Conservation (phyloP, 768 basidiomycete species). For the Psilocybe subaeruginosa region DNA sequence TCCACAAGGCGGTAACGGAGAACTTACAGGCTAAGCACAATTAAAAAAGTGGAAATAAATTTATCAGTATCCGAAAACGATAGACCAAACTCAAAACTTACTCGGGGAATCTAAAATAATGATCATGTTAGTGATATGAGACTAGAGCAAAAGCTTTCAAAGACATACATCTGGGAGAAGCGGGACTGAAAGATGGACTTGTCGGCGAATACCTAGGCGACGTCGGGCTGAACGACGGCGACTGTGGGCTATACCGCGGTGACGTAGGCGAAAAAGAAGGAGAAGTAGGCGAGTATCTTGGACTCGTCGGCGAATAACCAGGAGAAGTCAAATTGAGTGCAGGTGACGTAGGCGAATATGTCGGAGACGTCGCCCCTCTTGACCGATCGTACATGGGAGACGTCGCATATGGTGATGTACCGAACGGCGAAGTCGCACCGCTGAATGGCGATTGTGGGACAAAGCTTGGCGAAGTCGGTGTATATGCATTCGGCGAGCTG, state of each 20-base stretch:
- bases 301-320: constrained; percentile 83
- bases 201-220: constrained; percentile 90
- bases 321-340: constrained; percentile 83
- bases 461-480: constrained; percentile 85
- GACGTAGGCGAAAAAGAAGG: constrained; percentile 87
- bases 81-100: constrained; percentile 39
- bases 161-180: constrained; percentile 53
- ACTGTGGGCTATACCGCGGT: constrained; percentile 85
- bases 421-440: constrained; percentile 83
- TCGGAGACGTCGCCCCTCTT: constrained; percentile 69
- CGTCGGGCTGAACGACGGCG: constrained; percentile 89
- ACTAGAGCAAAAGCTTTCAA: constrained; percentile 6
- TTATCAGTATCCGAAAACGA: constrained; percentile 20
- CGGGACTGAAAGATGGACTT: constrained; percentile 89
- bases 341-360: constrained; percentile 89
- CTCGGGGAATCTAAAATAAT: constrained; percentile 72
- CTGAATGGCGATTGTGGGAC: constrained; percentile 83
- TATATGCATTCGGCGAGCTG: constrained; percentile 87
- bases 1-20: background rate
- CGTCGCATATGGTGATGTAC: constrained; percentile 78
- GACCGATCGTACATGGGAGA: constrained; percentile 83
- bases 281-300: constrained; percentile 84
- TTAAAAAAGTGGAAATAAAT: constrained; percentile 4
- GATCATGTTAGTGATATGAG: constrained; percentile 21
- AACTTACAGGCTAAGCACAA: constrained; percentile 62